These are phyloP conservation scores for Saturnispora saitoi DNA, from an alignment of 805 yeast species.

Conservation along the genomic window DNA sequence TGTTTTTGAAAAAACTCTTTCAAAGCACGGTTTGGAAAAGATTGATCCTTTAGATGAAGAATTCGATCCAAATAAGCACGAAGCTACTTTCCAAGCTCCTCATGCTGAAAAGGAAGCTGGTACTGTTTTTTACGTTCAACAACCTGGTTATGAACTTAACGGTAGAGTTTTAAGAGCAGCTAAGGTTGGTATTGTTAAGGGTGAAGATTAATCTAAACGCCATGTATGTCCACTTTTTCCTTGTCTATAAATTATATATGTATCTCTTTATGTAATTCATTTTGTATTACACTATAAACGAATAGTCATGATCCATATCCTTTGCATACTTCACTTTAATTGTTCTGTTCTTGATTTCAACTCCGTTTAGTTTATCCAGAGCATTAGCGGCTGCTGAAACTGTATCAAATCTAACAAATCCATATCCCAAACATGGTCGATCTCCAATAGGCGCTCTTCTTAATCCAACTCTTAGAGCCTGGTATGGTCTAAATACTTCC, in stretches of 20 bases:
- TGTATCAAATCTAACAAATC: conserved; percentile 50
- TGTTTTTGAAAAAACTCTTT: conserved; percentile 76
- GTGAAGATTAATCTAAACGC: conserved; percentile 25
- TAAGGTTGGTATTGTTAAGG: conserved; percentile 88
- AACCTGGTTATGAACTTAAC: conserved; percentile 78
- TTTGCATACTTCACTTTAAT: conserved; percentile 28
- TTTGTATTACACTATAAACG: conserved; percentile 18
- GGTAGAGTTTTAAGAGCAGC: conserved; percentile 90
- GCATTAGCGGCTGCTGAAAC: conserved; percentile 39
- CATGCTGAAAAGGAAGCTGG: conserved; percentile 88
- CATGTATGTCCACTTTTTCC: neutral
- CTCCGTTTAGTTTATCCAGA: conserved; percentile 33
- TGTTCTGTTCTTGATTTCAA: conserved; percentile 37
- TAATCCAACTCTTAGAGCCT: conserved; percentile 24
- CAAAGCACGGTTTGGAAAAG: conserved; percentile 70
- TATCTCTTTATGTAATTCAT: neutral
- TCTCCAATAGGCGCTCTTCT: conserved; percentile 23
- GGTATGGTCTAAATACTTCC: conserved; percentile 19
- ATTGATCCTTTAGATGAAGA: conserved; percentile 76
- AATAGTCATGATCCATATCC: conserved; percentile 19
- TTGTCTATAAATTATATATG: conserved; percentile 3
- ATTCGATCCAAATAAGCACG: conserved; percentile 88
- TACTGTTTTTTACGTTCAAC: conserved; percentile 87
- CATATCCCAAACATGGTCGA: conserved; percentile 38
- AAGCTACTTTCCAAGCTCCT: conserved; percentile 83